These are phyloP conservation scores for Verticillium nonalfalfae DNA, from an alignment of 2,329 filamentous ascomycete genomes.

Conservation along the genomic window DNA sequence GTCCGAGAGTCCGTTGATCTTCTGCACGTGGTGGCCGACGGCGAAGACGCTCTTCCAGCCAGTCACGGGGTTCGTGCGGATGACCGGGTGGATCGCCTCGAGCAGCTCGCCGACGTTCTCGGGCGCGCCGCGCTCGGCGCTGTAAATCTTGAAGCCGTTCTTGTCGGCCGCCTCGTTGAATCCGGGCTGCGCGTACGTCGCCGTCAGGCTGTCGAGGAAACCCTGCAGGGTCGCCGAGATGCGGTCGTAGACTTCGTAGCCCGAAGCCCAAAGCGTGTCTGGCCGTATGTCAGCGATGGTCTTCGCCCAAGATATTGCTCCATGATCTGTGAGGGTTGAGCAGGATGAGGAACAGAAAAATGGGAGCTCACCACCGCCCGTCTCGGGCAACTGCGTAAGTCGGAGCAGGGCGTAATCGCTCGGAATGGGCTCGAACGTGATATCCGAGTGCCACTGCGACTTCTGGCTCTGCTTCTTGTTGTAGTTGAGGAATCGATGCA, in stretches of 20 bases:
- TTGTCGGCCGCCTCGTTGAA: slow-evolving; percentile 41
- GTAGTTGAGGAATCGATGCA: slow-evolving; percentile 21
- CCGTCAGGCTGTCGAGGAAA: slow-evolving; percentile 54
- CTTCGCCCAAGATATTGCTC: no score
- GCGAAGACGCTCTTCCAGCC: slow-evolving; percentile 52
- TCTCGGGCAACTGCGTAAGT: slow-evolving; percentile 45
- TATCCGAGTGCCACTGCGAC: slow-evolving; percentile 55
- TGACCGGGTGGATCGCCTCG: slow-evolving; percentile 44
- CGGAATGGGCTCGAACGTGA: slow-evolving; percentile 58
- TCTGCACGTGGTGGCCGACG: slow-evolving; percentile 40
- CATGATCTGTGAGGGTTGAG: no score
- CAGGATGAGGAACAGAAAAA: background rate
- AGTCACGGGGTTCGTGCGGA: slow-evolving; percentile 52
- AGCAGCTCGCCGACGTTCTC: slow-evolving; percentile 42
- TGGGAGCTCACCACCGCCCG: slow-evolving; percentile 38
- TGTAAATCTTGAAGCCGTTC: slow-evolving; percentile 39
- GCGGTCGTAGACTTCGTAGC: slow-evolving; percentile 61
- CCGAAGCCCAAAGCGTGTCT: slow-evolving; percentile 62
- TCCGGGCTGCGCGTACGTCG: slow-evolving; percentile 41
- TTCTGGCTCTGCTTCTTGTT: slow-evolving; percentile 38
- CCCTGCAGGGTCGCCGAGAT: slow-evolving; percentile 48
- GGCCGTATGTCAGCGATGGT: background rate
- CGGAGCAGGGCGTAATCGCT: slow-evolving; percentile 56
- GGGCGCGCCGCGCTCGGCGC: slow-evolving; percentile 38
- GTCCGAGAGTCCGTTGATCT: slow-evolving; percentile 42